Evolutionary conservation across 768 basidiomycete genomes (phyloP), one percentile per base, ranked within the genome.

Genomic region (Mycena chlorophos): DNA sequence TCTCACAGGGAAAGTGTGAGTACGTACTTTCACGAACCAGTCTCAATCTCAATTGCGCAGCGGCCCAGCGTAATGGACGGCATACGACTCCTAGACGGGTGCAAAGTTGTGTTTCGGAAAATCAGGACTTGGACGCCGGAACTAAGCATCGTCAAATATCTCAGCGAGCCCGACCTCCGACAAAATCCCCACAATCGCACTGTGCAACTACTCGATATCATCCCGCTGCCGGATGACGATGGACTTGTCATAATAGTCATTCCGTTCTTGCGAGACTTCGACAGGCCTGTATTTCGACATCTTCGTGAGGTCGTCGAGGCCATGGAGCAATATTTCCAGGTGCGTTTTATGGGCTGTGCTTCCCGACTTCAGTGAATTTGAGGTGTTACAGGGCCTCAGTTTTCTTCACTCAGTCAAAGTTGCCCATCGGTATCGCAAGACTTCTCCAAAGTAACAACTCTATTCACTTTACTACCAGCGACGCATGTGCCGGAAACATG

Each of bases 401-500:
- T 42, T 42, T 20, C 13, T 42, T 12, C 40, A 42, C 20, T 42
- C 13, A 8, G 13, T 14, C n/a, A 16, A 45, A 2, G 48, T 63
- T 22, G 62, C 57, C 2, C 63, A 63, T 48, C 42, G 62, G 63
- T 61, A 8, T 42, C 13, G 8, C 22, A n/a, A n/a, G n/a, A n/a
- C 20, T 8, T 22, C 6, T 42, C 40, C 13, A 19, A 22, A 6
- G 13, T 42, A 19, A 22, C 2, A 4, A 2, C 43, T 14, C 23
- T 12, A 30, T 37, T 16, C n/a, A 26, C 20, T 29, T 2, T 30
- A 13, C 22, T 60, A 66, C 23, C 22, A 46, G 66, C 14, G 68
- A 69, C 55, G 57, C 53, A 5, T 69, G 65, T 28, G 52, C 23
- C 26, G 38, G 49, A 8, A 58, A 63, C 37, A 31, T 63, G 13